Evolutionary conservation across 495 filamentous ascomycete genomes (phyloP), one percentile per base, ranked within the genome.

Genomic region (Thermochaetoides thermophila): DNA sequence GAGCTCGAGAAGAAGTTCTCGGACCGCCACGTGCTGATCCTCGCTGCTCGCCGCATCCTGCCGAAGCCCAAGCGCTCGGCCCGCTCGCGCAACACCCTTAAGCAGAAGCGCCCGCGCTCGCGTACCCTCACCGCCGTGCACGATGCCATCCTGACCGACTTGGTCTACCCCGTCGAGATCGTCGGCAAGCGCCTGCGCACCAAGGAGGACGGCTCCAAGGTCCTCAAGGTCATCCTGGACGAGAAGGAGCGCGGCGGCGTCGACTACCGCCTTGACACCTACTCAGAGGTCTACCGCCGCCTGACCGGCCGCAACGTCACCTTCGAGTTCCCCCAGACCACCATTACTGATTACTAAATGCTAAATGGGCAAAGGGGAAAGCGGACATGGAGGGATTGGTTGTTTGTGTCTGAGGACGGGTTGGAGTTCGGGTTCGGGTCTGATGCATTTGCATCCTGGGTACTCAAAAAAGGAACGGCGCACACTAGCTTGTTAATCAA

Each of bases 1-100:
- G 89, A 97, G 74, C 85, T 97, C 53, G 89, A 97, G 75, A 96
- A 97, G 84, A 97, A 96, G 73, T 97, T 97, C 82, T 94, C 89
- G 46, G 89, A 96, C 75, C 87, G 89, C 65, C 89, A 97, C 68
- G 89, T 97, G 61, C 75, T 97, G 58, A 84, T 97, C 76, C 76
- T 97, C 45, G 89, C 87, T 50, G 85, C 87, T 56, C 89, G 89
- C 74, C 87, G 89, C 63, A 97, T 97, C 57, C 81, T 97, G 35
- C 86, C 89, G 56, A 82, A 83, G 52, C 89, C 89, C 56, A 94
- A 92, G 74, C 89, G 89, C 53, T 86, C 81, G 61, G 78, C 72
- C 70, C 86, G 84, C 71, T 82, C 76, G 39, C 89, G 89, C 67
- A 84, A 85, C 61, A 77, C 72, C 48, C 84, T 79, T 58, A 95